Evolutionary conservation across 2,329 filamentous ascomycete genomes (phyloP), one percentile per base, ranked within the genome.

Genomic region (Colletotrichum karsti): DNA sequence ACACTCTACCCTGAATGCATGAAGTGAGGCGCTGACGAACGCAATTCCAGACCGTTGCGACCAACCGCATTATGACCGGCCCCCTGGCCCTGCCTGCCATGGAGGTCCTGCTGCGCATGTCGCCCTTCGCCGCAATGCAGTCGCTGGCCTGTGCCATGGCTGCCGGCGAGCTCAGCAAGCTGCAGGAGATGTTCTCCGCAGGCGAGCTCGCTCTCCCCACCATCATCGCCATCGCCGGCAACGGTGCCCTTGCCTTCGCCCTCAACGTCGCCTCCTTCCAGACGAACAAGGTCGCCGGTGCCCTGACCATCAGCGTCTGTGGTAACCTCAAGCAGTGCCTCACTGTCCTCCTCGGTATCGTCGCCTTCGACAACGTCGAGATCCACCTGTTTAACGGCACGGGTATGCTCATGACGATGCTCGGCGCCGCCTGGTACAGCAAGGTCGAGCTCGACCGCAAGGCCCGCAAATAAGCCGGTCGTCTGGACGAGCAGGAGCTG

Each of bases 41-140:
- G 55, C 20, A 18, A 12, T 13, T 20, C 8, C 60, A 84, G 82
- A 90, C 88, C 2, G 86, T 91, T 35, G 87, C 87, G 30, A 90
- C 88, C 37, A 91, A 91, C 78, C 85, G 87, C 73, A 84, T 91
- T 73, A 89, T 90, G 86, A 91, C 88, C 8, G 88, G 88, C 33
- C 82, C 83, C 4, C 82, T 90, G 28, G 82, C 84, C 20, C 83
- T 90, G 4, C 84, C 86, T 1, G 84, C 88, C 2, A 81, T 90
- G 69, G 89, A 91, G 73, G 83, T 90, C 18, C 83, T 90, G n/a
- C 82, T 88, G 73, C 84, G 87, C 75, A 88, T 90, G 86, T 88
- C 87, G 12, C 89, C 88, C 1, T 81, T 91, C 8, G 88, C 89
- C 10, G 86, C 84, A 41, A 72, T 85, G 39, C 87, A 90, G 76